Evolutionary conservation across 2,329 filamentous ascomycete genomes (phyloP).

Genomic region (Aspergillus japonicus): DNA sequence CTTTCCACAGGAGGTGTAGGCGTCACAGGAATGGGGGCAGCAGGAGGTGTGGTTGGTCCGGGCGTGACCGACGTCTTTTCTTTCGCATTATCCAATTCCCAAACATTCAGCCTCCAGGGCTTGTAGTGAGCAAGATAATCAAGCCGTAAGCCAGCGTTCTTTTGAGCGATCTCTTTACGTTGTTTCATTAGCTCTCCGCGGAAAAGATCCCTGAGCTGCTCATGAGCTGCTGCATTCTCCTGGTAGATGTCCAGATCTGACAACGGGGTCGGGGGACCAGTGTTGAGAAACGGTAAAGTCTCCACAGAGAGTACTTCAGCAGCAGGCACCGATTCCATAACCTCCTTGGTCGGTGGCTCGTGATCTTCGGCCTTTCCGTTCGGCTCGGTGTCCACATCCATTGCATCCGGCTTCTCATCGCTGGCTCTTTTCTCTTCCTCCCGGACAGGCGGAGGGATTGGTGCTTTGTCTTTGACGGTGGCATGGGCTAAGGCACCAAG

Average conservation of each 20-base stretch:
- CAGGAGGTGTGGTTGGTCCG: conserved; percentile 35
- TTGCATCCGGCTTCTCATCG: conserved; percentile 6
- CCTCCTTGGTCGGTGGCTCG: conserved; percentile 14
- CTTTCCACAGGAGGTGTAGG: conserved; percentile 36
- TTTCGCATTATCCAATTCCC: conserved; percentile 44
- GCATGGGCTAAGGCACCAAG: conserved; percentile 44
- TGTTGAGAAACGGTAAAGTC: conserved; percentile 46
- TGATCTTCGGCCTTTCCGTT: conserved; percentile 17
- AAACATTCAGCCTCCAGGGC: conserved; percentile 45
- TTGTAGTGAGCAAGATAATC: conserved; percentile 46
- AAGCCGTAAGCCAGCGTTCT: conserved; percentile 41
- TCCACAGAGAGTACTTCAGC: conserved; percentile 39
- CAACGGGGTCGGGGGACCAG: conserved; percentile 44
- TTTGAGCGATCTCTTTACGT: conserved; percentile 38
- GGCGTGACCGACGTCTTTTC: conserved; percentile 40
- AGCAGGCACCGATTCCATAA: conserved; percentile 17
- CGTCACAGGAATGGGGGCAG: conserved; percentile 31
- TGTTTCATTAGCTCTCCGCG: conserved; percentile 39
- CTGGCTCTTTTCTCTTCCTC: conserved; percentile 1
- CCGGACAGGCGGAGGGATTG: conserved; percentile 5
- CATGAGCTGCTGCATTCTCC: conserved; percentile 40
- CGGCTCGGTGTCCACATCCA: conserved; percentile 13
- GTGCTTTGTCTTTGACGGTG: conserved; percentile 23
- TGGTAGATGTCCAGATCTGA: conserved; percentile 47
- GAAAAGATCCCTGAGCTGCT: conserved; percentile 41